Evolutionary conservation across 2,329 filamentous ascomycete species (phyloP).

Genomic region (Talaromyces pinophilus): DNA sequence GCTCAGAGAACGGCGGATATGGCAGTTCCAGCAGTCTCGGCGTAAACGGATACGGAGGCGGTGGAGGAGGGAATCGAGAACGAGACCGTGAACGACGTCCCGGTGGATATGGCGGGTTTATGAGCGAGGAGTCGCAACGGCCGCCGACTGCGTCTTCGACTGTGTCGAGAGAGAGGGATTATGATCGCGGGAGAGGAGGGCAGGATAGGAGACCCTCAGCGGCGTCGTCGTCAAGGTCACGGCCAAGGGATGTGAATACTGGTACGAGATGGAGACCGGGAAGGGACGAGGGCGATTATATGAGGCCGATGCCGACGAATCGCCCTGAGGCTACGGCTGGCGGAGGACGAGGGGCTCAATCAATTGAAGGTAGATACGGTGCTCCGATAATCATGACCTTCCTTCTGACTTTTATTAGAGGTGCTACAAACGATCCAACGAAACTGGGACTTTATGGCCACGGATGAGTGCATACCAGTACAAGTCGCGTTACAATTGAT

Average conservation of each 20-base stretch:
- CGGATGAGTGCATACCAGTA: conserved; percentile 85
- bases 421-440: conserved; percentile 79
- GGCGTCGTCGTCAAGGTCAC: conserved; percentile 36
- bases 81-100: conserved; percentile 43
- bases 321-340: conserved; percentile 25
- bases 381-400: background rate
- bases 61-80: conserved; percentile 27
- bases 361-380: conserved; percentile 38
- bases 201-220: conserved; percentile 32
- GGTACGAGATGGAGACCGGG: conserved; percentile 31
- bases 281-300: conserved; percentile 32
- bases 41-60: conserved; percentile 37
- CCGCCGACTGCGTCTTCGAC: conserved; percentile 31
- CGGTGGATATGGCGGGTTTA: conserved; percentile 50
- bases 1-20: conserved; percentile 38
- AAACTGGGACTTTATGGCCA: conserved; percentile 91
- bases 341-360: conserved; percentile 33
- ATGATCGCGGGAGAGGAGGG: conserved; percentile 24
- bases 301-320: conserved; percentile 26
- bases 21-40: conserved; percentile 34
- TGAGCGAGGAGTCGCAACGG: conserved; percentile 35
- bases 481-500: conserved; percentile 93
- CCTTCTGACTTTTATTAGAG: conserved; percentile 39
- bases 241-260: conserved; percentile 35
- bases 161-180: conserved; percentile 29